These are phyloP conservation scores for Ocimum tenuiflorum DNA, from an alignment of 257 asterid genomes.

Conservation along the genomic window DNA sequence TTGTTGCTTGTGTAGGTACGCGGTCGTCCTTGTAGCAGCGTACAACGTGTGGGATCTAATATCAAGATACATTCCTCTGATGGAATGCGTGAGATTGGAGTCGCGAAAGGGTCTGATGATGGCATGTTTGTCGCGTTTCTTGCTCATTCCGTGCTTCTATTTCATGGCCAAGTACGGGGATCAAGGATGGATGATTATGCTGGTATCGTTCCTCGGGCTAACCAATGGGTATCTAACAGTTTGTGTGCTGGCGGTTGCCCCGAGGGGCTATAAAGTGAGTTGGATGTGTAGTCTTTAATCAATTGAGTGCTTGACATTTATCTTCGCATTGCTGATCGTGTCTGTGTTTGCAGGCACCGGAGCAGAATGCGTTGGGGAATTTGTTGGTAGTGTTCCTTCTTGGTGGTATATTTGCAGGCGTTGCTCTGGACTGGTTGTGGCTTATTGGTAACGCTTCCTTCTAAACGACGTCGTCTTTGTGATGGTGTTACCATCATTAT, in stretches of 20 bases:
- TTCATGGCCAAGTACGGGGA: no score
- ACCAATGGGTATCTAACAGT: conserved; percentile 82
- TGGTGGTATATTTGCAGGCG: conserved; percentile 68
- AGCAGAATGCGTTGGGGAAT: conserved; percentile 89
- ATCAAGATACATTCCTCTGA: conserved; percentile 53
- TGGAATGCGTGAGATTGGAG: conserved; percentile 37
- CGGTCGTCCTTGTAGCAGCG: conserved; percentile 67
- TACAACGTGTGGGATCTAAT: conserved; percentile 68
- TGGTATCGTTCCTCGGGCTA: conserved; percentile 62
- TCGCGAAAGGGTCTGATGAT: no score
- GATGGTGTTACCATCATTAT: no score
- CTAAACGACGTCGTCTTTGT: not conserved
- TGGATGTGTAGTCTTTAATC: no score
- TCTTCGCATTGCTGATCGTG: not conserved
- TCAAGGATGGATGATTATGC: no score
- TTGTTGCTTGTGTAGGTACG: conserved; percentile 35
- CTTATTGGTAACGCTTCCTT: conserved; percentile 54
- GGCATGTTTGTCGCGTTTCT: conserved; percentile 39
- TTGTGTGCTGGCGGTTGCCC: conserved; percentile 65
- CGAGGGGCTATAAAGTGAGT: conserved; percentile 71
- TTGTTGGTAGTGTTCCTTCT: conserved; percentile 63
- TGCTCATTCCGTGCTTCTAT: conserved; percentile 68
- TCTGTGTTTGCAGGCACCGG: conserved; percentile 61
- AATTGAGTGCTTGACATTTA: not conserved
- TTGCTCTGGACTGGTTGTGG: conserved; percentile 85